A percentile compares a stretch with the other conserved stretches of the same genome.
Conservation (phyloP, 129 eudicot genomes). For the Dittrichia graveolens region DNA sequence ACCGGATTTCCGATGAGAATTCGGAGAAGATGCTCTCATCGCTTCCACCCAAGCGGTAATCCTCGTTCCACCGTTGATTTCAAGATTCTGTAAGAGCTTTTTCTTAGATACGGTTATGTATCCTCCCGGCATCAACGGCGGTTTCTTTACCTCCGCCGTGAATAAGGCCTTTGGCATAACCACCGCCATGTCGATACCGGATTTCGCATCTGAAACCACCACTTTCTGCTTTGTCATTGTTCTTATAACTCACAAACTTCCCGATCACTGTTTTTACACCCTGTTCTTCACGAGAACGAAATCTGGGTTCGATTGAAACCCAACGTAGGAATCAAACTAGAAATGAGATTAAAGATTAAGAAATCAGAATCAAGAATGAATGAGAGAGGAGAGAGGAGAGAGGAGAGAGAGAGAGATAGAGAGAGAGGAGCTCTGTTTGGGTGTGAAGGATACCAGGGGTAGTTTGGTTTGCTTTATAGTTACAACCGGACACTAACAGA, state of each 20-base stretch:
- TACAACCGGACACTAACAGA: conserved; percentile 53
- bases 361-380: conserved; percentile 9
- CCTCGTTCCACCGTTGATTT: conserved; percentile 53
- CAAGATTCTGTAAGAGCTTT: conserved; percentile 67
- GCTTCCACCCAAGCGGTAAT: conserved; percentile 89
- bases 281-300: not conserved
- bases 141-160: conserved; percentile 59
- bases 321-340: conserved; percentile 2
- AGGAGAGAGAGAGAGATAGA: conserved; percentile 5
- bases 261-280: not conserved
- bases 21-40: conserved; percentile 97
- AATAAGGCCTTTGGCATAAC: conserved; percentile 47
- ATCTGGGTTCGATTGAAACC: not conserved
- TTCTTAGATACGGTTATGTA: conserved; percentile 60
- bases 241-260: not conserved
- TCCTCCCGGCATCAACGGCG: conserved; percentile 60
- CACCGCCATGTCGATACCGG: conserved; percentile 45
- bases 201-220: conserved; percentile 48
- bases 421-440: conserved; percentile 25
- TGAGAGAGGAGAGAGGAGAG: conserved; percentile 6
- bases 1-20: conserved; percentile 48
- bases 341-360: no score
- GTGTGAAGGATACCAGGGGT: conserved; percentile 41
- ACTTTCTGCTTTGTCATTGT: conserved; percentile 77
- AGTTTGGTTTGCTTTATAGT: conserved; percentile 64